These are phyloP conservation scores for Durio zibethinus DNA, from an alignment of 345 rosid genomes.

Conservation along the genomic window DNA sequence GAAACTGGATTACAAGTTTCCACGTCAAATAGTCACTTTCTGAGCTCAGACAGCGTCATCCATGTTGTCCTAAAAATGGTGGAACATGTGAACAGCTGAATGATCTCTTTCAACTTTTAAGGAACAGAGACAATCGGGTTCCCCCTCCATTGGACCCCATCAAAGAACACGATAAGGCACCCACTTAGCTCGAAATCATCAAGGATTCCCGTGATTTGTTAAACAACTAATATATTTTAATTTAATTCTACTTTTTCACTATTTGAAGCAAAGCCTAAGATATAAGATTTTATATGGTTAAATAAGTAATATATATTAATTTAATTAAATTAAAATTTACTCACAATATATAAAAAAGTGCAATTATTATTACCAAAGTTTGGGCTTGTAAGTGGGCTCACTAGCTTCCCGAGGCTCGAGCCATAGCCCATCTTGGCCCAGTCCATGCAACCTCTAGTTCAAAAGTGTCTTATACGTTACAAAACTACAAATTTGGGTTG, in stretches of 20 bases:
- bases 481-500: too few species aligned
- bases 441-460: neutral
- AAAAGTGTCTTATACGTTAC: too few species aligned
- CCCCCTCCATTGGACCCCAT: neutral
- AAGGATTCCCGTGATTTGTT: too few species aligned
- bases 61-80: neutral
- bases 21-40: neutral
- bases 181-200: neutral
- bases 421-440: neutral
- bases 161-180: neutral
- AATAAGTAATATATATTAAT: too few species aligned
- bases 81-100: neutral
- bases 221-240: too few species aligned
- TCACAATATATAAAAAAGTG: too few species aligned
- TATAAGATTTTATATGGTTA: too few species aligned
- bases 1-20: neutral
- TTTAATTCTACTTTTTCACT: too few species aligned
- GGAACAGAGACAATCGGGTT: neutral
- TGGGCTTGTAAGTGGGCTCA: neutral
- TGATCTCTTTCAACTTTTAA: neutral
- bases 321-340: too few species aligned
- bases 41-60: neutral
- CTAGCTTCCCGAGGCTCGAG: neutral
- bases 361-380: neutral
- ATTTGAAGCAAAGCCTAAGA: too few species aligned